Percentiles rank a stretch among this genome's conserved stretches.
These are phyloP conservation scores for Colletotrichum chrysophilum DNA, from an alignment of 2,329 filamentous ascomycete species.

Conservation along the genomic window DNA sequence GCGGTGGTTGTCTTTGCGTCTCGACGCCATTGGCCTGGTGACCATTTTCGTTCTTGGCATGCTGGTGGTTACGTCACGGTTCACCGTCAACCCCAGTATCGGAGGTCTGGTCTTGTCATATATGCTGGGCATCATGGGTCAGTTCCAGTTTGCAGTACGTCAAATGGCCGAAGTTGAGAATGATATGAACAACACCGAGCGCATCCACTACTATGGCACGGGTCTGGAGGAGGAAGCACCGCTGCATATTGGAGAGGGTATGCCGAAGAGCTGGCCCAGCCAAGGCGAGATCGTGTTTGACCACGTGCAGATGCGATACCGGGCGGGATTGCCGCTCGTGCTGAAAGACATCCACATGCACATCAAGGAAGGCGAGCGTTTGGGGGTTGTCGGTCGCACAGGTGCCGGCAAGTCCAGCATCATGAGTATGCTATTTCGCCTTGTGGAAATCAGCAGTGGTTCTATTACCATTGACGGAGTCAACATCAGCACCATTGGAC, in stretches of 20 bases:
- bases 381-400: constrained; percentile 76
- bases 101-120: constrained; percentile 89
- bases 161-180: constrained; percentile 96
- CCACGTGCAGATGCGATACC: constrained; percentile 79
- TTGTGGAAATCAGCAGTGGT: constrained; percentile 71
- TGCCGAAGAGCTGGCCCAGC: constrained; percentile 77
- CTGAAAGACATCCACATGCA: constrained; percentile 53
- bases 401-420: background rate
- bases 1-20: constrained; percentile 86
- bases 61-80: constrained; percentile 90
- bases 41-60: constrained; percentile 89
- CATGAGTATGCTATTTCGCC: constrained; percentile 73
- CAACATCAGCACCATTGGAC: constrained; percentile 73
- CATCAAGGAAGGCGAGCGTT: constrained; percentile 70
- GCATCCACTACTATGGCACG: constrained; percentile 87
- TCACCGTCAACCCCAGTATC: constrained; percentile 82
- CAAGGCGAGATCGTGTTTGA: constrained; percentile 80
- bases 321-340: constrained; percentile 72
- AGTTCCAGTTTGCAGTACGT: constrained; percentile 95
- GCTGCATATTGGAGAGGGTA: constrained; percentile 69
- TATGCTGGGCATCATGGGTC: constrained; percentile 87
- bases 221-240: constrained; percentile 88
- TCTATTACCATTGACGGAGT: constrained; percentile 73
- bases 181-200: constrained; percentile 95
- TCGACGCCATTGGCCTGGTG: constrained; percentile 82